phyloP scores from a whole-genome alignment of 1,284 basidiomycete genomes.

The Ganoderma meredithae region DNA sequence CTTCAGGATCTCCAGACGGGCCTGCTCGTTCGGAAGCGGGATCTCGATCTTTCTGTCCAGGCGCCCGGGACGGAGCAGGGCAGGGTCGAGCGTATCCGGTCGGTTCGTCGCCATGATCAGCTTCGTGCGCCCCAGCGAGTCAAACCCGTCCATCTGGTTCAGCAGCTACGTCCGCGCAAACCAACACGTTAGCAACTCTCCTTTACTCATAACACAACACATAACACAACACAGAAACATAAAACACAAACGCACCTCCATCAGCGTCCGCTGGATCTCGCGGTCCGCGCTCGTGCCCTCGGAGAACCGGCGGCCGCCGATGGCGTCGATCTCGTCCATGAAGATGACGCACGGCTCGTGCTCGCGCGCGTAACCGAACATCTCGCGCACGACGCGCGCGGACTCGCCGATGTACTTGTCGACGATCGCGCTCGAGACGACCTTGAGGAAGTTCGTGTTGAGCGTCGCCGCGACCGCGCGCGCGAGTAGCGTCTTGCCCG shows the following conservation, averaged over 20 bases:
- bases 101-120: conserved; percentile 99
- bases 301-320: conserved; percentile 95
- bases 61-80: conserved; percentile 94
- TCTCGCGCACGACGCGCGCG: conserved; percentile 93
- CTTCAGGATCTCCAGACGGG: conserved; percentile 94
- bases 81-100: conserved; percentile 97
- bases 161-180: conserved; percentile 67
- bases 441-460: conserved; percentile 97
- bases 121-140: conserved; percentile 94
- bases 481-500: conserved; percentile 95
- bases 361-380: conserved; percentile 98
- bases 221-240: neutral
- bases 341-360: conserved; percentile 99
- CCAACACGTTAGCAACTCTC: neutral
- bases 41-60: conserved; percentile 99
- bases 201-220: neutral
- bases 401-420: conserved; percentile 99
- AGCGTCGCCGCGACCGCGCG: conserved; percentile 96
- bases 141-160: conserved; percentile 99
- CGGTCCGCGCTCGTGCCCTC: conserved; percentile 98
- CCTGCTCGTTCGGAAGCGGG: conserved; percentile 97
- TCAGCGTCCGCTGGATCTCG: conserved; percentile 98
- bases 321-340: conserved; percentile 99
- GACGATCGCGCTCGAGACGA: conserved; percentile 98
- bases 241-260: conserved; percentile 77